Evolutionary conservation across 805 yeast species (phyloP).

Genomic region (Kockiozyma suomiensis): DNA sequence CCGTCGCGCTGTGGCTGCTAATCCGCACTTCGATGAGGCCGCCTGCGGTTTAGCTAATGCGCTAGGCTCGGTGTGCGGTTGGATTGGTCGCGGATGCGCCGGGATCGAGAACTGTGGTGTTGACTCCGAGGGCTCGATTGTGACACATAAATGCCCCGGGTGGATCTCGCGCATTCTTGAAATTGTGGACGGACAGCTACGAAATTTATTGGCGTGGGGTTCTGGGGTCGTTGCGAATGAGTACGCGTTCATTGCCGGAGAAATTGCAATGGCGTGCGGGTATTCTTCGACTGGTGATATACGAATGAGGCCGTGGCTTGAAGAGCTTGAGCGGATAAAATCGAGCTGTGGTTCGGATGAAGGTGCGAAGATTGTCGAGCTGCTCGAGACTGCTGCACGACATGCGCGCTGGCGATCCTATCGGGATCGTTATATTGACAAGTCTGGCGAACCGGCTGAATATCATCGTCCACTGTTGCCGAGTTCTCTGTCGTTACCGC

Average conservation of each 20-base stretch:
- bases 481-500: constrained; percentile 36
- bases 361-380: constrained; percentile 36
- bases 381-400: constrained; percentile 37
- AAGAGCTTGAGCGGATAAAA: constrained; percentile 13
- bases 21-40: constrained; percentile 41
- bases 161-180: constrained; percentile 38
- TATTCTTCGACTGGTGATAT: constrained; percentile 17
- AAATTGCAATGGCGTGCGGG: constrained; percentile 27
- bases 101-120: constrained; percentile 39
- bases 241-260: neutral
- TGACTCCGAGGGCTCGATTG: constrained; percentile 35
- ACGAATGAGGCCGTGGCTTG: constrained; percentile 17
- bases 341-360: constrained; percentile 32
- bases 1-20: constrained; percentile 39
- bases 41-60: constrained; percentile 41
- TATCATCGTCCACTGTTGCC: constrained; percentile 37
- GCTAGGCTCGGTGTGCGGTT: constrained; percentile 40
- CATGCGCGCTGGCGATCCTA: constrained; percentile 38
- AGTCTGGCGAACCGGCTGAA: neutral
- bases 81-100: constrained; percentile 41
- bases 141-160: constrained; percentile 33
- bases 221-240: constrained; percentile 32
- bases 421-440: constrained; percentile 28
- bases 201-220: constrained; percentile 38
- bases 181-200: constrained; percentile 37